Conservation (phyloP, 2,329 filamentous ascomycete species). For the Paraphaeosphaeria sporulosa region DNA sequence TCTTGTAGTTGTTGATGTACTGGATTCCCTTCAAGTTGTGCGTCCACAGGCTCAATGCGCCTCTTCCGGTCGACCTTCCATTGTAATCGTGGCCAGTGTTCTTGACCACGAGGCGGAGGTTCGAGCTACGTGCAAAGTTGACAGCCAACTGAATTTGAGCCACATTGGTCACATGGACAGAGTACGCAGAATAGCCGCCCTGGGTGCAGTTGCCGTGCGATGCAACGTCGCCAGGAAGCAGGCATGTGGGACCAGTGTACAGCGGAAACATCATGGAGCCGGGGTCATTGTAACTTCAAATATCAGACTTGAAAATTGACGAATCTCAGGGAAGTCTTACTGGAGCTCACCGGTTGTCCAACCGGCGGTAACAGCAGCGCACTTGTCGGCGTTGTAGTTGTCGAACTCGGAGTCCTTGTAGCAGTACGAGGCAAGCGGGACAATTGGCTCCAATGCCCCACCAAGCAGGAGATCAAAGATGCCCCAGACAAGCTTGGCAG, state of each 20-base stretch:
- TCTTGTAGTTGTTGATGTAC: slow-evolving; percentile 37
- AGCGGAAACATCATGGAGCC: slow-evolving; percentile 38
- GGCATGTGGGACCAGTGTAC: slow-evolving; percentile 40
- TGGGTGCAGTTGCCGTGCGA: slow-evolving; percentile 33
- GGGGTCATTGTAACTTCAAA: slow-evolving; percentile 29
- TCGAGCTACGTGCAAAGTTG: slow-evolving; percentile 40
- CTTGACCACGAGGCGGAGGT: slow-evolving; percentile 38
- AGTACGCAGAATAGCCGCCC: slow-evolving; percentile 38
- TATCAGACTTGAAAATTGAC: slow-evolving; percentile 10
- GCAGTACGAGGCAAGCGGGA: slow-evolving; percentile 39
- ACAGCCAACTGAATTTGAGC: slow-evolving; percentile 44
- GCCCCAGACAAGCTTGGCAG: slow-evolving; percentile 27
- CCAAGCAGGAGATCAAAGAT: slow-evolving; percentile 34
- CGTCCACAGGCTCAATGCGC: slow-evolving; percentile 19
- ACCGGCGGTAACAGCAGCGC: slow-evolving; percentile 19
- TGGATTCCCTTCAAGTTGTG: slow-evolving; percentile 38
- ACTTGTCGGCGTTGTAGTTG: slow-evolving; percentile 37
- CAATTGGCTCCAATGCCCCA: slow-evolving; percentile 33
- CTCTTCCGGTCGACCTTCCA: slow-evolving; percentile 14
- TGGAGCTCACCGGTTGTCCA: slow-evolving; percentile 23
- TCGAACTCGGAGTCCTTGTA: slow-evolving; percentile 37
- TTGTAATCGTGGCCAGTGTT: slow-evolving; percentile 28
- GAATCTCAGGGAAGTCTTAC: not conserved
- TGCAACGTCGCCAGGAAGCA: slow-evolving; percentile 14
- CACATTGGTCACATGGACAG: slow-evolving; percentile 37